These are phyloP conservation scores for Pterocarpus macrocarpus DNA, from an alignment of 306 rosid genomes.

Conservation along the genomic window DNA sequence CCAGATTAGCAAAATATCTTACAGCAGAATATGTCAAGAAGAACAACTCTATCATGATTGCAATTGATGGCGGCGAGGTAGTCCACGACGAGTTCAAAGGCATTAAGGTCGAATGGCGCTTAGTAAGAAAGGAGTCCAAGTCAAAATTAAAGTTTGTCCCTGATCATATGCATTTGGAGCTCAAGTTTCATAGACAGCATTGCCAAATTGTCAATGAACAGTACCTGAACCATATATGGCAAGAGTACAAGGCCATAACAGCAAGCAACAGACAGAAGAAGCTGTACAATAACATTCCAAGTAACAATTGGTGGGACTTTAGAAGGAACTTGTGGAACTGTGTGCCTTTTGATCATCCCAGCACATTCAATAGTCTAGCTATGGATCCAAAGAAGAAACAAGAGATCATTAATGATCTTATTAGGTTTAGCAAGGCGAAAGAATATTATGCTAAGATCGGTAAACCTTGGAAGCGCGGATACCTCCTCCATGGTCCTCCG, in stretches of 20 bases:
- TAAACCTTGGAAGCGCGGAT: constrained; percentile 70
- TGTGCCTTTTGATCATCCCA: constrained; percentile 61
- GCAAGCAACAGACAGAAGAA: background rate
- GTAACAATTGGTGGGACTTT: background rate
- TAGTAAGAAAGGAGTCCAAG: background rate
- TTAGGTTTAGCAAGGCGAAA: constrained; percentile 52
- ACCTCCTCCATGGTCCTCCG: constrained; percentile 66
- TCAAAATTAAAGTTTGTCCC: background rate
- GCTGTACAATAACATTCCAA: background rate
- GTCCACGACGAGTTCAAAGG: background rate
- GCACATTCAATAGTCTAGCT: constrained; percentile 51
- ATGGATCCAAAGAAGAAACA: constrained; percentile 53
- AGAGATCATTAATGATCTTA: constrained; percentile 49
- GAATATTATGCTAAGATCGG: constrained; percentile 50
- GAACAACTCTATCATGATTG: background rate
- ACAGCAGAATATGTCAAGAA: background rate
- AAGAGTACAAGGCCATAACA: background rate
- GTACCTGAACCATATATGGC: background rate
- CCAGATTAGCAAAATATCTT: background rate
- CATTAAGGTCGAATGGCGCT: background rate
- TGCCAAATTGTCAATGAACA: background rate
- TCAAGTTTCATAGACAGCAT: background rate
- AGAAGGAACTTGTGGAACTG: constrained; percentile 46
- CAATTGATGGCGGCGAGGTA: background rate
- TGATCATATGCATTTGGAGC: background rate